phyloP scores from a whole-genome alignment of 2,329 filamentous ascomycete species.

The Beauveria bassiana region DNA sequence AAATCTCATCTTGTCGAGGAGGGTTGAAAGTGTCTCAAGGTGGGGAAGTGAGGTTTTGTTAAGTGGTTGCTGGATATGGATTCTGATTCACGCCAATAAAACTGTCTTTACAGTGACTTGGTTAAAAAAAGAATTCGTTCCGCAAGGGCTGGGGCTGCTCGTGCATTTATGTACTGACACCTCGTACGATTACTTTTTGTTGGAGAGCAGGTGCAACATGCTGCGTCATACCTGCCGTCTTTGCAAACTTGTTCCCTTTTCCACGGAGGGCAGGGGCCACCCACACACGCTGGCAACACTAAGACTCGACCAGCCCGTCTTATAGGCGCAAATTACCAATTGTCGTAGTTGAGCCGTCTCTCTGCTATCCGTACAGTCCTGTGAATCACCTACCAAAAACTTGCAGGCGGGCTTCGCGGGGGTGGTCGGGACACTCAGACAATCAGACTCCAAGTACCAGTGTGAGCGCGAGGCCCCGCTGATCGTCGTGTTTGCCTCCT shows the following conservation, averaged over 20 bases:
- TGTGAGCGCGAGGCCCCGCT: neutral
- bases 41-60: neutral
- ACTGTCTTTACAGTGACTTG: neutral
- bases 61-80: neutral
- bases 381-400: too few relatives aligned
- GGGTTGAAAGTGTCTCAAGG: too few relatives aligned
- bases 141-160: neutral
- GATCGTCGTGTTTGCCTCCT: neutral
- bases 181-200: neutral
- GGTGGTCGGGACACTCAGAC: too few relatives aligned
- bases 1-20: constrained; percentile 22
- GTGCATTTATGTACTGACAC: neutral
- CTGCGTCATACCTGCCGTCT: neutral
- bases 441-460: neutral
- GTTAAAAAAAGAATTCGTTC: neutral
- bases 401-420: too few relatives aligned
- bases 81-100: neutral
- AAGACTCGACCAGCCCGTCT: too few relatives aligned
- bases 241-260: neutral
- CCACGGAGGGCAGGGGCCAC: neutral
- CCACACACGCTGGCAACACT: neutral
- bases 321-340: too few relatives aligned
- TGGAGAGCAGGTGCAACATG: neutral
- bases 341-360: too few relatives aligned
- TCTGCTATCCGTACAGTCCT: too few relatives aligned